Percentiles rank a stretch among this genome's conserved stretches.
Conservation (phyloP, 169 alveolate species). For the Plasmodium coatneyi region DNA sequence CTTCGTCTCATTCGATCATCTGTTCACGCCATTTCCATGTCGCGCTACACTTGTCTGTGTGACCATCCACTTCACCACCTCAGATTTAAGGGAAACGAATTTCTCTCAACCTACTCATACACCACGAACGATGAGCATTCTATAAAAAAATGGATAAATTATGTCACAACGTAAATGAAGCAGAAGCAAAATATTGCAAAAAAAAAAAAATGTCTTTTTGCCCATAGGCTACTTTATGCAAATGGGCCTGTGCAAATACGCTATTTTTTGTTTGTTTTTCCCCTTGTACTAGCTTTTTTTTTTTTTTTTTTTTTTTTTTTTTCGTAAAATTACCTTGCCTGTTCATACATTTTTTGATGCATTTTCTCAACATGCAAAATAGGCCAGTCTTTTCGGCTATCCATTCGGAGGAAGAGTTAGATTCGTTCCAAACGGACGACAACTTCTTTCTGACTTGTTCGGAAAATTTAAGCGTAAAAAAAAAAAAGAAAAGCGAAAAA, state of each 20-base stretch:
- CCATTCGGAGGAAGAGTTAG: slow-evolving; percentile 40
- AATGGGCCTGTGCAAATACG: not conserved
- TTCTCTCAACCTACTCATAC: slow-evolving; percentile 50
- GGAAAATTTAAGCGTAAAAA: slow-evolving; percentile 34
- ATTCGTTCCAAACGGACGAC: slow-evolving; percentile 17
- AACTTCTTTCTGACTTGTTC: slow-evolving; percentile 51
- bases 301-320: not conserved
- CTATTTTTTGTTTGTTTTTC: slow-evolving; percentile 5
- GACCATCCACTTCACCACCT: not conserved
- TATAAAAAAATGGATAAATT: slow-evolving; percentile 60
- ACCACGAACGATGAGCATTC: not conserved
- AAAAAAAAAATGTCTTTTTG: not conserved
- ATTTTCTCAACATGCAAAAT: not conserved
- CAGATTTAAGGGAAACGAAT: slow-evolving; percentile 43
- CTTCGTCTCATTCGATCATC: not conserved
- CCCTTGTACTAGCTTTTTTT: not conserved
- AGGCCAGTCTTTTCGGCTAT: slow-evolving; percentile 27
- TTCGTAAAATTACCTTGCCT: not conserved
- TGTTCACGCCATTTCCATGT: not conserved
- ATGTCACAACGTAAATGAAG: slow-evolving; percentile 54
- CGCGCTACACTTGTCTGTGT: too few relatives aligned
- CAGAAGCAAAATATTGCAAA: not conserved
- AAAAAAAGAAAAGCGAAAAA: not conserved
- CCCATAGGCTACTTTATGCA: not conserved
- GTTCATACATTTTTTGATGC: slow-evolving; percentile 4